Evolutionary conservation across 371 early-diverging fungal genomes (phyloP).

Genomic region (Mortierella sp.): DNA sequence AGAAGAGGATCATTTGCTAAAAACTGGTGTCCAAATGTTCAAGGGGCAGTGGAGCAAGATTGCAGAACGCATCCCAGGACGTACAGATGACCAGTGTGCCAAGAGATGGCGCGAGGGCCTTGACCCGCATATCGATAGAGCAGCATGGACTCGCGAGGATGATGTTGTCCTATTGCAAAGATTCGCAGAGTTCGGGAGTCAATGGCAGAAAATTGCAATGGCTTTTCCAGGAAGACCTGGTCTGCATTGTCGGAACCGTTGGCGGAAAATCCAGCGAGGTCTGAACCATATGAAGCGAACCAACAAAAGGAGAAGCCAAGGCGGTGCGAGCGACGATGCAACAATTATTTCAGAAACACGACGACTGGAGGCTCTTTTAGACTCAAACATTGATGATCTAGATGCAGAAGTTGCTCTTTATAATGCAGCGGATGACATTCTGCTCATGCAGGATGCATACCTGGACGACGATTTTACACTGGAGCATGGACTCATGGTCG

Average conservation of each 20-base stretch:
- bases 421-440: conserved; percentile 45
- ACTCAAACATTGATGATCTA: conserved; percentile 80
- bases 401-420: conserved; percentile 89
- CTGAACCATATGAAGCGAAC: conserved; percentile 68
- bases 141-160: conserved; percentile 83
- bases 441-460: conserved; percentile 30
- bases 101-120: conserved; percentile 87
- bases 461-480: conserved; percentile 55
- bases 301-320: conserved; percentile 38
- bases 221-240: conserved; percentile 86
- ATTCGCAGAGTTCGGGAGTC: conserved; percentile 78
- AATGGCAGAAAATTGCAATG: conserved; percentile 85
- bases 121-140: conserved; percentile 81
- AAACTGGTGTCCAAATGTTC: conserved; percentile 74
- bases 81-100: conserved; percentile 87
- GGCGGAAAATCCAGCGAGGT: conserved; percentile 80
- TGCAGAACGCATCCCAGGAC: conserved; percentile 80
- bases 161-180: conserved; percentile 74
- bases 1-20: conserved; percentile 79
- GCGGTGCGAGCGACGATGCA: conserved; percentile 32
- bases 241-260: conserved; percentile 84
- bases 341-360: conserved; percentile 19
- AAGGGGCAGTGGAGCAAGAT: conserved; percentile 85
- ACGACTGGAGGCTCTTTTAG: conserved; percentile 61
- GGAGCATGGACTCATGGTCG: conserved; percentile 32